Conservation (phyloP, 352 stramenopile species). For the Globisporangium abappressorium region DNA sequence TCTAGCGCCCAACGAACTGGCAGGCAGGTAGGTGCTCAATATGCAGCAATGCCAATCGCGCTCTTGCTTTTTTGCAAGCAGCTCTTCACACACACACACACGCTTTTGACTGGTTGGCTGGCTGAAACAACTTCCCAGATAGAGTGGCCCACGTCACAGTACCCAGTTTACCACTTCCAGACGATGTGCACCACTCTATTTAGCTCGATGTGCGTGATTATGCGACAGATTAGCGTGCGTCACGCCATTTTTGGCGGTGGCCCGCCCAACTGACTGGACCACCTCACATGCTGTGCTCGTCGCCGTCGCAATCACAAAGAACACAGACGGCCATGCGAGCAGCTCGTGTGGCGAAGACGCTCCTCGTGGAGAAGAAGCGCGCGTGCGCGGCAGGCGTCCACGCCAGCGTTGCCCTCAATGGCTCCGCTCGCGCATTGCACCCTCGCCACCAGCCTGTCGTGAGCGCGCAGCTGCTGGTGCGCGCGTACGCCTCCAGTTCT, state of each 20-base stretch:
- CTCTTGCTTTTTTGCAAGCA: conserved; percentile 8
- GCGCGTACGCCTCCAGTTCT: conserved; percentile 22
- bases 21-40: conserved; percentile 7
- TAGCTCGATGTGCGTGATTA: neutral
- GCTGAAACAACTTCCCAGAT: conserved; percentile 7
- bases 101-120: conserved; percentile 28
- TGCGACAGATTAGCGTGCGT: neutral
- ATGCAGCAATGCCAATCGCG: conserved; percentile 11
- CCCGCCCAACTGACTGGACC: conserved; percentile 4
- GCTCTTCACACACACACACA: conserved; percentile 19
- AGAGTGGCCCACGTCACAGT: neutral
- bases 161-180: neutral
- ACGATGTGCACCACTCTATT: conserved; percentile 17
- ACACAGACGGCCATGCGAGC: conserved; percentile 14
- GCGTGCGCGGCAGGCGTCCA: conserved; percentile 1
- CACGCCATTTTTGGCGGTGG: conserved; percentile 7
- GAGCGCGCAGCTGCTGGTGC: conserved; percentile 16
- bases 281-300: conserved; percentile 1
- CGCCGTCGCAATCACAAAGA: conserved; percentile 10
- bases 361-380: conserved; percentile 6
- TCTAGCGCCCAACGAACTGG: conserved; percentile 7
- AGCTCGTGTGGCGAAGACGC: conserved; percentile 10
- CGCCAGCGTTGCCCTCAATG: neutral
- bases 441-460: neutral
- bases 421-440: neutral